Base-by-base conservation (phyloP, 495 filamentous ascomycete genomes). In the Rhypophila decipiens region DNA sequence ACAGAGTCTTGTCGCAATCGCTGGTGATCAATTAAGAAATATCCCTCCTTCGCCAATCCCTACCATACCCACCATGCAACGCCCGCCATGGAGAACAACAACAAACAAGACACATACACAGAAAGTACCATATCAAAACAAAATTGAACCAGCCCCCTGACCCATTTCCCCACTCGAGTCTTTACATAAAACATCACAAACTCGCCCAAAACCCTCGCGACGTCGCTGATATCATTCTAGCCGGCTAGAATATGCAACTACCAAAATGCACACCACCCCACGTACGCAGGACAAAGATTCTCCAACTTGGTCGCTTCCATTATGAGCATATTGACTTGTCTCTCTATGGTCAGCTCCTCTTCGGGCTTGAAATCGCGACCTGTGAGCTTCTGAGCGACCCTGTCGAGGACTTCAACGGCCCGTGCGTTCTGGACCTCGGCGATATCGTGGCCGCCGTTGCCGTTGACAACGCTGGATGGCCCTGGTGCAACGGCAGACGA, bases 261-360 rank as follows among this genome's bases (percentile, higher is more conserved):
- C 87, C 88, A 91, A 75, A 91, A 94, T 67, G 86, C 90, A 66
- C 88, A 95, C 88, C 89, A 94, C 44, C 91, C 93, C 49, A 97
- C 96, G 66, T 96, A 99, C 70, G 97, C 93, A 70, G 96, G 93
- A 61, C 94, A 97, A 47, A 99, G 75, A 68, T 97, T 97, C 74
- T 97, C 94, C 38, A 96, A 73, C 56, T 88, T 96, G 5, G 93
- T 97, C 17, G 94, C 94, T 68, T 99, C 91, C 27, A 83, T 83
- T 50, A 97, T 85, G 57, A 97, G 68, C 66, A 90, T 91, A 61
- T 95, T 90, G 2, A 99, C 94, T 65, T 97, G 94, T 31, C 83
- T 78, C 15, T 85, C 83, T n/a, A 94, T 81, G 42, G 78, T 82
- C 46, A 99, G 74, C 67, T 96, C 93, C 51, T 90, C 87, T 10